Base-by-base conservation (phyloP, 2,329 filamentous ascomycete species). In the Plenodomus biglobosus region DNA sequence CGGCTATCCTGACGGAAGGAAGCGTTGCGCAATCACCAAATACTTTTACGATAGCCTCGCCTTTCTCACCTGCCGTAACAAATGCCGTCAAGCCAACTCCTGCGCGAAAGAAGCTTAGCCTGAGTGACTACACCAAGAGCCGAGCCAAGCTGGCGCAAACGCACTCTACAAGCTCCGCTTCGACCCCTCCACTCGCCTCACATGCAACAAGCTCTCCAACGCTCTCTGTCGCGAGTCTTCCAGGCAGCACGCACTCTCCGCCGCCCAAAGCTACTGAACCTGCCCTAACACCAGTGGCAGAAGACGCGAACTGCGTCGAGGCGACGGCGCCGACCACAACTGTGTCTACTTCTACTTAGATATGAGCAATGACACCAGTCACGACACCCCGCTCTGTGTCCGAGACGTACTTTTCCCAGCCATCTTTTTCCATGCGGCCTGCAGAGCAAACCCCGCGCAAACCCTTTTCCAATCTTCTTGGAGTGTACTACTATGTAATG, bases 41-140 rank as follows among this genome's bases (percentile, higher is more conserved):
- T 20, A 53, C 49, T 19, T 39, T 40, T 8, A 45, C 55, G 1
- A 59, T 55, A 38, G 55, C 58, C 5, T 70, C 68, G 24, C 63
- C 65, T 10, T 68, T 72, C 48, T 72, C 71, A 8, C 66, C 70
- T 34, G 69, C 72, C 8, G 72, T 77, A 20, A 68, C 67, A n/a
- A 70, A 68, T 38, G 69, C 74, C 8, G 64, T 76, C n/a, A 69
- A 66, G 17, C 71, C 75, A 18, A 66, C 63, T 34, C 75, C 73
- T 20, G 67, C 69, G 19, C 71, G 73, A 49, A 79, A 79, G 67
- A 79, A 79, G 66, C 67, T 79, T 48, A 78, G 76, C 52, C 56
- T 79, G n/a, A 78, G 75, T 53, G 77, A 78, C 44, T 79, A 78
- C 49, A 77, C 75, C 4, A 76, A 72, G 42, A 68, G 75, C 40